Evolutionary conservation across 2,329 filamentous ascomycete genomes (phyloP).

Genomic region (Fusarium armeniacum): DNA sequence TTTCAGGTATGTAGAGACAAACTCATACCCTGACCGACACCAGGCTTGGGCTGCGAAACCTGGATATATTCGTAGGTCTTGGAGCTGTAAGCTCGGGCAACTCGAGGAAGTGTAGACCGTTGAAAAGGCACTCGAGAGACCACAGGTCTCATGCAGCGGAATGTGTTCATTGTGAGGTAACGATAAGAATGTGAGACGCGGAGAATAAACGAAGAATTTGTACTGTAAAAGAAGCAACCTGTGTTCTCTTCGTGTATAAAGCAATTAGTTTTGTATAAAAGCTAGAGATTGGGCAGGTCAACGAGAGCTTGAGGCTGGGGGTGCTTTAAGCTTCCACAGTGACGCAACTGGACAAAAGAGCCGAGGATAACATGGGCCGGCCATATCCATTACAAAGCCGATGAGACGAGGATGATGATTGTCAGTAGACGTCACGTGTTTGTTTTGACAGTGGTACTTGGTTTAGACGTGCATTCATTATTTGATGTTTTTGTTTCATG

Average conservation of each 20-base stretch:
- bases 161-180: conserved; percentile 61
- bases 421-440: conserved; percentile 39
- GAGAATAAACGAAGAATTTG: conserved; percentile 8
- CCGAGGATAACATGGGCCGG: conserved; percentile 49
- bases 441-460: neutral
- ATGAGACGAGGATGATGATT: conserved; percentile 14
- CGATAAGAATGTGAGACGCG: neutral
- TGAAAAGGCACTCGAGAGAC: conserved; percentile 64
- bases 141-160: conserved; percentile 72
- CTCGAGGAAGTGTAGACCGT: conserved; percentile 68
- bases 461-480: neutral
- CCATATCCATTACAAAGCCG: conserved; percentile 43
- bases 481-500: neutral
- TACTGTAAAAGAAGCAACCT: neutral
- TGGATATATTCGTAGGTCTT: conserved; percentile 83
- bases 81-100: conserved; percentile 67
- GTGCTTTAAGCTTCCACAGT: conserved; percentile 43
- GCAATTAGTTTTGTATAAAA: conserved; percentile 23
- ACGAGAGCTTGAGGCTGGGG: conserved; percentile 27
- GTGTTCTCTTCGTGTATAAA: conserved; percentile 6
- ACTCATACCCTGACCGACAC: conserved; percentile 84
- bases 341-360: conserved; percentile 49
- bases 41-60: conserved; percentile 85
- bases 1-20: neutral
- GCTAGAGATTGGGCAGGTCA: conserved; percentile 20